Evolutionary conservation across 1,139 yeast species (phyloP), one percentile per base, ranked within the genome.

Genomic region (Geotrichum siamense): DNA sequence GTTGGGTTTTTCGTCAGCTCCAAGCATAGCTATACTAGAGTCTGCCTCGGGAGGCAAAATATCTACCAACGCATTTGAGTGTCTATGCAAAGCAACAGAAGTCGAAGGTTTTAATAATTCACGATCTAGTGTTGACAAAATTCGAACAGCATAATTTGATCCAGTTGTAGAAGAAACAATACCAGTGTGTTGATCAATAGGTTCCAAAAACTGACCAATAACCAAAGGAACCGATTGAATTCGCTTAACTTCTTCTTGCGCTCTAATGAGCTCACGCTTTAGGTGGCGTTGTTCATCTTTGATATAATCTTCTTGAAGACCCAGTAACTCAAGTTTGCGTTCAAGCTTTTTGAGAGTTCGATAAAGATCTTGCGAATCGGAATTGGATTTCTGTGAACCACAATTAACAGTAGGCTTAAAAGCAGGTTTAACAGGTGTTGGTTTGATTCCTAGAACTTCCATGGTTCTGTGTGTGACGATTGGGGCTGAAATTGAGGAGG

Each of bases 21-120:
- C 93, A 58, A 93, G 84, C 63, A 93, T 87, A 31, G 97, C 82
- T 54, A 93, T 91, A 36, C 94, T 81, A 1, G 97, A 87, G 61
- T 93, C 99, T 0, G 98, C 97, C 71, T 93, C 98, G 27, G 98
- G 98, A 23, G 98, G 98, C 59, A 93, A 71, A 48, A 93, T 91
- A 63, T 91, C 98, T 43, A 93, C 98, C 55, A 93, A 72, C 3
- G 98, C 96, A 63, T 91, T 93, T 12, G 97, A 89, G 68, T 93
- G 97, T 62, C 98, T 94, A 64, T 93, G 98, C 56, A 93, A 74
- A 1, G 98, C 98, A 38, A 93, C 98, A 5, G 96, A 84, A 26
- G 95, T 83, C 4, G 95, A 83, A 13, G 97, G 93, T 65, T 93
- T 91, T 60, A 93, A 76, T 54, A 91, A 72, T 66, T 93, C 99